Percentiles rank a stretch among this genome's conserved stretches.
phyloP scores from a whole-genome alignment of 257 asterid species.

The Solanum tarapatanum region DNA sequence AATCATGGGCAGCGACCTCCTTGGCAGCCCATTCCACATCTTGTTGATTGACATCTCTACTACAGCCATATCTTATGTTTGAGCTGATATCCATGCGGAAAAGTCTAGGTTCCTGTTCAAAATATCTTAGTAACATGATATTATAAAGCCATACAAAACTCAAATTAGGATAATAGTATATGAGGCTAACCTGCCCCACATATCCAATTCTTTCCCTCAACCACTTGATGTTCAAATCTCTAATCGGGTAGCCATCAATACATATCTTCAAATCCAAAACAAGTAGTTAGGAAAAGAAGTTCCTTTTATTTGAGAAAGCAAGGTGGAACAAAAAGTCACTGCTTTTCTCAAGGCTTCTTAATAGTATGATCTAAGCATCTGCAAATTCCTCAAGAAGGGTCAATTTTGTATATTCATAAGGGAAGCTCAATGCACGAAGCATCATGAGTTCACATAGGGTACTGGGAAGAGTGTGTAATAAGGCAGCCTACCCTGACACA shows the following conservation, averaged over 20 bases:
- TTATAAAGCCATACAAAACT: neutral
- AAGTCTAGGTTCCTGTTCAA: slow-evolving; percentile 75
- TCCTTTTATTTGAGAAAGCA: neutral
- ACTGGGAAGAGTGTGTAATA: neutral
- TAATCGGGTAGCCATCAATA: slow-evolving; percentile 63
- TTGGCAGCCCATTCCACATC: slow-evolving; percentile 89
- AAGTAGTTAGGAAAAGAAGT: neutral
- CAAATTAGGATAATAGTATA: neutral
- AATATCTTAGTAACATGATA: neutral
- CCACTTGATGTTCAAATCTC: slow-evolving; percentile 62
- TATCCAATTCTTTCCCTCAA: slow-evolving; percentile 81
- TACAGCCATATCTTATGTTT: slow-evolving; percentile 83
- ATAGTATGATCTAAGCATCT: neutral
- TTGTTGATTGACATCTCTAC: slow-evolving; percentile 45
- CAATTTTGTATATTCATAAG: neutral
- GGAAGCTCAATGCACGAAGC: neutral
- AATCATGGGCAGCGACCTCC: slow-evolving; percentile 87
- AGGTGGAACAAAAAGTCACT: neutral
- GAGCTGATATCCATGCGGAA: slow-evolving; percentile 79
- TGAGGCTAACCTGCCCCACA: slow-evolving; percentile 83
- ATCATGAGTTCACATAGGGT: neutral
- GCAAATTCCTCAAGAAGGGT: neutral
- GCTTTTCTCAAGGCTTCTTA: neutral
- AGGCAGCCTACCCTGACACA: neutral
- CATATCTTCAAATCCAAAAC: slow-evolving; percentile 40